Evolutionary conservation across 192 early-diverging fungal genomes (phyloP), one percentile per base, ranked within the genome.

Genomic region (Backusella westeae): DNA sequence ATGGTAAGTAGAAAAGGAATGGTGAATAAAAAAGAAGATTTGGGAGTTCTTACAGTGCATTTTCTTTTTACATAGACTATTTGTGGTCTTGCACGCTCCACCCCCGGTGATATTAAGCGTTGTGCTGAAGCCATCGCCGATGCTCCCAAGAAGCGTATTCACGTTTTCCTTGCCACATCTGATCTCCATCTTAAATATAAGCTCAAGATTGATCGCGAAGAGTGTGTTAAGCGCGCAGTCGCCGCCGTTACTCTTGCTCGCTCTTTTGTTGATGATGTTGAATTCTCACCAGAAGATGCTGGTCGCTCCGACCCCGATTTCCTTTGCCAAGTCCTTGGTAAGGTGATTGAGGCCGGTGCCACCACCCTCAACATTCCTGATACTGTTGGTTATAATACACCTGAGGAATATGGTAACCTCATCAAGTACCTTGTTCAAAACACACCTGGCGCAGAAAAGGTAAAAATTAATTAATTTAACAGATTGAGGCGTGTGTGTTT

Each of bases 351-450:
- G 74, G 96, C 96, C 12, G 97, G 97, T 42, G 97, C 96, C 15
- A 95, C 94, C 1, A 99, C 96, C 6, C 82, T 99, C 67, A 99
- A 99, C 82, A 97, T 99, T 72, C 96, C 97, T n/a, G 97, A 99
- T 79, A 99, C 97, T 0, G 97, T 99, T 32, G 97, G 97, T 0
- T 98, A 98, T 87, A 96, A 93, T 79, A 93, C 87, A 23, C 97
- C 97, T 7, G 87, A 91, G 59, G 93, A 99, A 84, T 97, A 95
- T 81, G 97, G 96, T 9, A 81, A 77, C 17, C 86, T 96, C 82
- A 96, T 99, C 81, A 89, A 90, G 73, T 92, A 96, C 82, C 81
- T 98, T 77, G 85, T 93, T 21, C 80, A 84, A 49, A 87, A 97
- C 80, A 94, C 94, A 17, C 77, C 80, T 38, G 94, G 93, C 46